Conservation (phyloP, 305 asterid genomes). For the Ilex paraguariensis region DNA sequence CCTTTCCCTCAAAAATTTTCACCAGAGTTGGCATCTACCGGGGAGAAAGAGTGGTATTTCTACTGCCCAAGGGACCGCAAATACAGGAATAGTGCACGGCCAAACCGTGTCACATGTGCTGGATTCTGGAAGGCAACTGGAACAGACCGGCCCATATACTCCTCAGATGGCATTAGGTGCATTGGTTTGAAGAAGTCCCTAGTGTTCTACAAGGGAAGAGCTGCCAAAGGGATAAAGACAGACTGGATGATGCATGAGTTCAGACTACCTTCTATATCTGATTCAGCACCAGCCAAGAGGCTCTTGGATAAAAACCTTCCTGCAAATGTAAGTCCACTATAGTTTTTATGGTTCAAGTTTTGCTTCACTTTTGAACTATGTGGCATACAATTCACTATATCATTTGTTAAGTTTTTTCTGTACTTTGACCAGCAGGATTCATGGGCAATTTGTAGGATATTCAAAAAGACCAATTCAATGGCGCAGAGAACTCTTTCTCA, state of each 20-base stretch:
- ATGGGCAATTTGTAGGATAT: slow-evolving; percentile 89
- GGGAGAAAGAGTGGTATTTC: slow-evolving; percentile 94
- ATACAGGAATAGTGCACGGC: slow-evolving; percentile 78
- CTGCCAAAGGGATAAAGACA: slow-evolving; percentile 79
- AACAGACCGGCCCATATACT: slow-evolving; percentile 80
- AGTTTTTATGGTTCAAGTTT: neutral
- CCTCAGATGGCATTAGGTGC: slow-evolving; percentile 61
- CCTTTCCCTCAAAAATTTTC: neutral
- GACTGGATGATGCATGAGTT: slow-evolving; percentile 99
- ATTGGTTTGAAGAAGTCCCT: slow-evolving; percentile 80
- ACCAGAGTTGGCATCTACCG: slow-evolving; percentile 64
- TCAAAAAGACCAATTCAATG: slow-evolving; percentile 59
- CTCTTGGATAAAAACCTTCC: slow-evolving; percentile 52
- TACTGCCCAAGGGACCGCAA: slow-evolving; percentile 91
- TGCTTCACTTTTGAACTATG: neutral
- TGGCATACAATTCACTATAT: too few relatives aligned
- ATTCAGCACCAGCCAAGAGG: slow-evolving; percentile 40
- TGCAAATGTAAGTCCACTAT: slow-evolving; percentile 36
- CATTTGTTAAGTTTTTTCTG: neutral
- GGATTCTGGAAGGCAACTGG: slow-evolving; percentile 98
- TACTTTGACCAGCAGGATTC: slow-evolving; percentile 46
- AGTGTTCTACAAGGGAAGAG: slow-evolving; percentile 83
- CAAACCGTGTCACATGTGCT: slow-evolving; percentile 79
- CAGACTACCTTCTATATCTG: slow-evolving; percentile 56
- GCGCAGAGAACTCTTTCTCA: slow-evolving; percentile 62